Base-by-base conservation (phyloP, 129 eudicot genomes). In the Silybum marianum region DNA sequence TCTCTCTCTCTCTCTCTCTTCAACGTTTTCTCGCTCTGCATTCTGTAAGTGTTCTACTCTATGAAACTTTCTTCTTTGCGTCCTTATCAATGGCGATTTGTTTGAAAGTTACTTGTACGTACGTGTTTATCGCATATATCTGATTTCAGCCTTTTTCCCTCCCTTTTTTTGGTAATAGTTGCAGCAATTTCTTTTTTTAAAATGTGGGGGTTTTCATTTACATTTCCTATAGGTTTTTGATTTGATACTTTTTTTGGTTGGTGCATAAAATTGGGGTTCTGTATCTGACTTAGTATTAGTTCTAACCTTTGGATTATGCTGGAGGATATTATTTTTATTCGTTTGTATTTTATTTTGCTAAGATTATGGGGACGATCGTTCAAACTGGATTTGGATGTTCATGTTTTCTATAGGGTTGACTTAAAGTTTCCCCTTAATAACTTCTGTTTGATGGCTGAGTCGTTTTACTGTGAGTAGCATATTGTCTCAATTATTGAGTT, bases 11-110 rank as follows among this genome's bases (percentile, higher is more conserved):
- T 40, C 81, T 78, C 66, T 78, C 14, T 4, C 42, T 18, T 7
- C 65, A 78, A n/a, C 3, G 69, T 42, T 25, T 78, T 44, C 51
- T 78, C 75, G 67, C 82, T 69, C 75, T 69, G 32, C 36, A 3
- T 46, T 79, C 58, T 25, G 58, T 79, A 69, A 28, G 82, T 58
- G 9, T 44, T 69, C 36, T n/a, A 9, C 67, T 78, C 67, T 39
- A 18, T 9, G 69, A 75, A 51, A 28, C 65, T 0, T 9, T 30
- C 26, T 14, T 28, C 12, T 54, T 58, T 30, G 30, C 6, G 30
- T n/a, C 71, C 21, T 48, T 25, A 8, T 76, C 32, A 76, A 28
- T 76, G 80, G 42, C 70, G 70, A 76, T 76, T 58, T 48, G 26
- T 76, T 72, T 9, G 9, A 4, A 58, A 16, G n/a, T 12, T 30